Percentiles rank a stretch among this genome's conserved stretches.
Conservation (phyloP, 2,329 filamentous ascomycete species). For the Massarina eburnea region DNA sequence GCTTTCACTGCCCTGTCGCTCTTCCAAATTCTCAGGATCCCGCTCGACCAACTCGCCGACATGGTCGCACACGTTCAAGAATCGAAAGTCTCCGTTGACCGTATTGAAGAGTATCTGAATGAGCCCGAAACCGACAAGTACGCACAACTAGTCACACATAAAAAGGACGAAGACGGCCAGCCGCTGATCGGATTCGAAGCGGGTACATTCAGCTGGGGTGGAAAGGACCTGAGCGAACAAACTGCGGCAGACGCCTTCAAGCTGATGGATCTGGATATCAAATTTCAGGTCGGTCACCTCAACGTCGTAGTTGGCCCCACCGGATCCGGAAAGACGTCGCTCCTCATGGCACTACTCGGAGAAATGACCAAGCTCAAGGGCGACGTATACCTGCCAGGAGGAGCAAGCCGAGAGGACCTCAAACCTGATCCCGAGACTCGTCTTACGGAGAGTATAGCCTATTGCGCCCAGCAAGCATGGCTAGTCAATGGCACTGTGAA, state of each 20-base stretch:
- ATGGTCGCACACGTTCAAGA: constrained; percentile 99
- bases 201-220: constrained; percentile 87
- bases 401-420: constrained; percentile 81
- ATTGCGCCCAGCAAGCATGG: constrained; percentile 97
- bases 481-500: constrained; percentile 93
- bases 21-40: constrained; percentile 90
- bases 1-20: constrained; percentile 96
- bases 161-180: constrained; percentile 67
- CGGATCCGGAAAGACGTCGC: constrained; percentile 90
- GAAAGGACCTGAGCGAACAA: constrained; percentile 54
- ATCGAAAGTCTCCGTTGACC: constrained; percentile 93
- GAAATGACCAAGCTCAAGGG: constrained; percentile 91
- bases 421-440: constrained; percentile 79
- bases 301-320: constrained; percentile 94
- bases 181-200: constrained; percentile 81
- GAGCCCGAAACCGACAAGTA: constrained; percentile 98
- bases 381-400: constrained; percentile 80
- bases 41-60: constrained; percentile 92
- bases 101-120: constrained; percentile 88
- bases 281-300: constrained; percentile 81
- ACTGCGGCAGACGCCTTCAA: constrained; percentile 68
- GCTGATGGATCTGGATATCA: constrained; percentile 78
- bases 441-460: constrained; percentile 88
- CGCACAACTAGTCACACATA: constrained; percentile 72
- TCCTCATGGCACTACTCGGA: constrained; percentile 92